Base-by-base conservation (phyloP, 225 moss, liverwort and hornwort genomes). In the Sphagnum contortum region DNA sequence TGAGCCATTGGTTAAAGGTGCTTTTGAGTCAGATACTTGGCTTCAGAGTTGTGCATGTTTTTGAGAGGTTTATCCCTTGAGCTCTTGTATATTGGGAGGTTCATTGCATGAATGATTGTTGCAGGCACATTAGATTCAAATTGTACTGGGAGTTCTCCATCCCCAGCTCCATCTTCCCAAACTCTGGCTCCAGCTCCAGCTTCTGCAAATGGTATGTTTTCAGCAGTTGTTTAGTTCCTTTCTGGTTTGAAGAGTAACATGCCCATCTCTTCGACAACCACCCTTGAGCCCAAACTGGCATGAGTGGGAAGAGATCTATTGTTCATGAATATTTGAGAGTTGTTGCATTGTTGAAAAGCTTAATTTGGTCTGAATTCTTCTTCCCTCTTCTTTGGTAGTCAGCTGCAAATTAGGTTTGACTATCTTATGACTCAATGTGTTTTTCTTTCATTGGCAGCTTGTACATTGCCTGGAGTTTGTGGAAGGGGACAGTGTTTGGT, bases 391-490 rank as follows among this genome's bases (percentile, higher is more conserved):
- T 29, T 29, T 29, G 29, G 29, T 29, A 29, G 29, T 29, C 29
- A 29, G 29, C 29, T 29, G 29, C 29, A 29, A 29, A 29, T 29
- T 0, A 29, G 29, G 29, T 29, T 29, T 29, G 29, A 29, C 29
- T 29, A 29, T 29, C 29, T 29, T 29, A 29, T 29, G 29, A 1
- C 29, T 29, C 29, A 29, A 29, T 29, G 29, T 29, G 29, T 29
- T 29, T 29, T 29, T 29, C 1, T 29, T 29, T 56, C n/a, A 4
- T 49, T 64, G 60, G 71, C 84, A 84, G 84, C 80, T 9, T 84
- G 84, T 68, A 53, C 78, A 69, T 66, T 78, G 48, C 50, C 73
- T 53, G 84, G 77, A 12, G 80, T 84, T 62, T 84, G 84, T 47
- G 84, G 84, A 51, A 65, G 78, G n/a, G 84, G 84, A 9, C 64